Evolutionary conservation across 768 basidiomycete species (phyloP), one percentile per base, ranked within the genome.

Genomic region (Collybia nuda): DNA sequence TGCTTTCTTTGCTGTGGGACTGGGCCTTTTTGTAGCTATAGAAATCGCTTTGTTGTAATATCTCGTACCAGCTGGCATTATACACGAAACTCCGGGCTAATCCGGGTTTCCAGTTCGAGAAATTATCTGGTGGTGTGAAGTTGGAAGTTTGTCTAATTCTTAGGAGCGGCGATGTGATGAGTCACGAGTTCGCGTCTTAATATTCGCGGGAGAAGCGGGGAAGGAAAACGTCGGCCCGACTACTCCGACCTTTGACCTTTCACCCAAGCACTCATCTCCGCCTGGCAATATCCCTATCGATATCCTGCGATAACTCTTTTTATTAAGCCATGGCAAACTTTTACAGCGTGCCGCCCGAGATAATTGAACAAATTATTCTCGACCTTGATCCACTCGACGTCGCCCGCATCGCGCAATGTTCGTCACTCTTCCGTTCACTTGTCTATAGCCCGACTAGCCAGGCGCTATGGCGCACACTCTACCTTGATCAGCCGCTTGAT

Each of bases 391-490:
- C 88, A 3, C 59, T 79, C 38, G 80, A 88, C 49, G 75, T 88
- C 35, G 72, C 86, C 1, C 50, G 62, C 18, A 56, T 79, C 35
- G 70, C 85, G 0, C 80, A 82, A 60, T 77, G 79, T 11, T 82
- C 78, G 56, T 67, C 65, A 3, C 53, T 59, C 14, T 68, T 78
- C 44, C 65, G 70, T 48, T 58, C 56, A 2, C 54, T 82, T 50
- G 63, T 88, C 19, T 84, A 85, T 56, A 46, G 62, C 38, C 54
- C 72, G 2, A 65, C 66, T 7, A 72, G 79, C 54, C 69, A 69
- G 22, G 68, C 79, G 42, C 66, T 88, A 32, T 90, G 88, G 88
- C 76, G 84, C 6, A 67, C 65, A 7, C 71, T 90, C 5, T 90
- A 88, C 63, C 81, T 90, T 38, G 57, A 66, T 0, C 78, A 82